Percentiles rank a stretch among this genome's conserved stretches.
These are phyloP conservation scores for Selaginella tamariscina DNA, from an alignment of 75 land plant species.

Conservation along the genomic window DNA sequence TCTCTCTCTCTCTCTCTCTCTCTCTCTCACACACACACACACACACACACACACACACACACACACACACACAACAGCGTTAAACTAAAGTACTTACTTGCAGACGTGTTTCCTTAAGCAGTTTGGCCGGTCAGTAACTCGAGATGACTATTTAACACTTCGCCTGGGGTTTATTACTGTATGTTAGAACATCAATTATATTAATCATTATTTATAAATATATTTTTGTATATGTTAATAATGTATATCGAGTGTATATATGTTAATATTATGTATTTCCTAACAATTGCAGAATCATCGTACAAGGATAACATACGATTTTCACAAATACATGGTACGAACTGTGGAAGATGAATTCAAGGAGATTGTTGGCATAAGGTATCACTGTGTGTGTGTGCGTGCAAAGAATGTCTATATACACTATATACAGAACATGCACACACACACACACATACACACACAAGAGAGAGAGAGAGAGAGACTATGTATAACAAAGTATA, in stretches of 20 bases:
- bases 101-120: constrained; percentile 2
- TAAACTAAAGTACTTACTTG: not conserved
- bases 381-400: not conserved
- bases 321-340: constrained; percentile 72
- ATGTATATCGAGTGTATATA: no score
- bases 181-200: constrained; percentile 8
- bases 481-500: no score
- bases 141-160: constrained; percentile 3
- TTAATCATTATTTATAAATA: no score
- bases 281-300: constrained; percentile 70
- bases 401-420: not conserved
- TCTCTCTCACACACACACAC: no score
- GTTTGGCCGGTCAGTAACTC: constrained; percentile 4
- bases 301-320: constrained; percentile 47
- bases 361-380: constrained; percentile 80
- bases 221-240: no score
- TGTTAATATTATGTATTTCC: no score
- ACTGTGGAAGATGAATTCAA: constrained; percentile 86
- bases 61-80: no score
- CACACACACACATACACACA: no score
- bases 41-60: no score
- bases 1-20: no score
- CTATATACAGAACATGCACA: no score
- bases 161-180: constrained; percentile 1
- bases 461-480: no score